Conservation (phyloP, 202 grass and related monocot species). For the Digitaria exilis region DNA sequence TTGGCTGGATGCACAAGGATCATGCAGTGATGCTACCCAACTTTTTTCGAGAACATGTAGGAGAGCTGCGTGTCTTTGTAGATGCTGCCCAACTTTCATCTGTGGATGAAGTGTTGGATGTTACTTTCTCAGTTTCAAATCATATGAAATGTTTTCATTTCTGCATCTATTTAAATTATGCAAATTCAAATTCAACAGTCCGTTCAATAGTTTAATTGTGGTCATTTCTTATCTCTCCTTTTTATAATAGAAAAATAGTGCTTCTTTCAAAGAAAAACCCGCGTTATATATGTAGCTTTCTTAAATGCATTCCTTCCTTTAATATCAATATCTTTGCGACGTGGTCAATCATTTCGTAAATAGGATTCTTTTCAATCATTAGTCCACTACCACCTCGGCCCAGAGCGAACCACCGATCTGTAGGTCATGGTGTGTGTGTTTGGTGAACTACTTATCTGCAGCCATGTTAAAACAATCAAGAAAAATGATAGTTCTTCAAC, state of each 20-base stretch:
- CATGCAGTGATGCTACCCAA: no score
- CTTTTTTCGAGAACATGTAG: no score
- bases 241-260: background rate
- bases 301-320: background rate
- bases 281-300: background rate
- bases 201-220: background rate
- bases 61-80: no score
- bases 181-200: background rate
- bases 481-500: background rate
- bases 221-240: background rate
- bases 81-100: no score
- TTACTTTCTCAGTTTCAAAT: background rate
- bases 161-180: background rate
- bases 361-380: background rate
- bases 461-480: constrained; percentile 6
- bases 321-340: background rate
- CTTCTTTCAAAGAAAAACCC: background rate
- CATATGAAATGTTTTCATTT: background rate
- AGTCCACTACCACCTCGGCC: background rate
- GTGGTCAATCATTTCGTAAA: constrained; percentile 23
- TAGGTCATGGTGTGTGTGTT: background rate
- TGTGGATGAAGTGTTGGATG: background rate
- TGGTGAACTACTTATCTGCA: background rate
- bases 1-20: background rate
- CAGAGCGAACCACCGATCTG: background rate